Percentiles rank a stretch among this genome's conserved stretches.
Evolutionary conservation across 1,284 basidiomycete species (phyloP).

Genomic region (Tremellales sp.): DNA sequence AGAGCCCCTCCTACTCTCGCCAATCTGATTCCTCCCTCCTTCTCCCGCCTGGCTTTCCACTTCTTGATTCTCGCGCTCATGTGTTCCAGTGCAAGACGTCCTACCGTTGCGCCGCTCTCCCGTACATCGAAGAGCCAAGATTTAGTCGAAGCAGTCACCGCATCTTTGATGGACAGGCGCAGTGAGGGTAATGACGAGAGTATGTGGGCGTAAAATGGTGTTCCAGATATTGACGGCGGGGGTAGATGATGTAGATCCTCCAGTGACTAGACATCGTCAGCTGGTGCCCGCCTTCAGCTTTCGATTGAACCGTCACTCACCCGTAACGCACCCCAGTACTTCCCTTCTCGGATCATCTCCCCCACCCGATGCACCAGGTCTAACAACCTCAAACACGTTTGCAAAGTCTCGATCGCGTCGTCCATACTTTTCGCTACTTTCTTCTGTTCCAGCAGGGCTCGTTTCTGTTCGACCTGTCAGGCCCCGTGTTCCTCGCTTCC

Average conservation of each 20-base stretch:
- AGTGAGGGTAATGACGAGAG: conserved; percentile 87
- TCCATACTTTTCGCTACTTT: conserved; percentile 90
- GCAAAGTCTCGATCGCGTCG: conserved; percentile 90
- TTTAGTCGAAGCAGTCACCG: conserved; percentile 91
- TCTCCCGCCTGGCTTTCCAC: conserved; percentile 76
- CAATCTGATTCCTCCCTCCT: conserved; percentile 55
- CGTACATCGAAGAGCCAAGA: conserved; percentile 96
- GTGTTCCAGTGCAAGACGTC: conserved; percentile 79
- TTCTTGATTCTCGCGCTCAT: conserved; percentile 81
- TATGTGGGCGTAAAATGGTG: conserved; percentile 88
- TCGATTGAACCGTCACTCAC: conserved; percentile 56
- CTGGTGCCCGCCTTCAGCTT: conserved; percentile 22
- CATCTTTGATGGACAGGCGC: conserved; percentile 81
- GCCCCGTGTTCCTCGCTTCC: not conserved
- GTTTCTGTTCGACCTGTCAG: conserved; percentile 55
- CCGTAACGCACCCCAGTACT: conserved; percentile 93
- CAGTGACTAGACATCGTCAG: conserved; percentile 62
- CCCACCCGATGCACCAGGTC: conserved; percentile 93
- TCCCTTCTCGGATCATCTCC: conserved; percentile 84
- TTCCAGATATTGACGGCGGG: conserved; percentile 81
- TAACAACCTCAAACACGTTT: conserved; percentile 84
- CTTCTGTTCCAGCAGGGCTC: conserved; percentile 78
- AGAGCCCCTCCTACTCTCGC: conserved; percentile 91
- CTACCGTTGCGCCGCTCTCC: conserved; percentile 81
- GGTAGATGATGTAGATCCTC: conserved; percentile 92